A percentile compares a stretch with the other conserved stretches of the same genome.
Evolutionary conservation across 164 flowering plant species (phyloP).

Genomic region (Protea cynaroides): DNA sequence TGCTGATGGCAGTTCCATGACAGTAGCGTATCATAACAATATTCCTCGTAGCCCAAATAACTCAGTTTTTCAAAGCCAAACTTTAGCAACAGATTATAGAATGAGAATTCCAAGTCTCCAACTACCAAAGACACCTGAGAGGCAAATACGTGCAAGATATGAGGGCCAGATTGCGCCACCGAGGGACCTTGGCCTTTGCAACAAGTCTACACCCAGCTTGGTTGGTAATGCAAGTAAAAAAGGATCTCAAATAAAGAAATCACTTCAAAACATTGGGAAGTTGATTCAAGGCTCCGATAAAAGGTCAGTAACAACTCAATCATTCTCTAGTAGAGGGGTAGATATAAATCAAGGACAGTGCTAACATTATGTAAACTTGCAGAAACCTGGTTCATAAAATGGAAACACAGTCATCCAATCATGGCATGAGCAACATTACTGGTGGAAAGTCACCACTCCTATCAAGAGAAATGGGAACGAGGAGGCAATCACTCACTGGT

Average conservation of each 20-base stretch:
- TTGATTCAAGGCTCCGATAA: constrained; percentile 77
- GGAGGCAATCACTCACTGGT: constrained; percentile 81
- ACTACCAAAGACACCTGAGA: constrained; percentile 53
- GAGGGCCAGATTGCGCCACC: constrained; percentile 22
- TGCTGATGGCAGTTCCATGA: constrained; percentile 11
- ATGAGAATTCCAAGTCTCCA: constrained; percentile 28
- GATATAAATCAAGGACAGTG: no score
- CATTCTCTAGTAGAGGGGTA: background rate
- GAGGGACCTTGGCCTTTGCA: constrained; percentile 21
- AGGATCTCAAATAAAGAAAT: constrained; percentile 70
- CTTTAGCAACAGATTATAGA: constrained; percentile 18
- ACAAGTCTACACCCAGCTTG: constrained; percentile 25
- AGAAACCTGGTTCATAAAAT: constrained; percentile 42
- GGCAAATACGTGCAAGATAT: constrained; percentile 17
- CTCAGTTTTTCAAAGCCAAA: constrained; percentile 20
- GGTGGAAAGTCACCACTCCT: constrained; percentile 36
- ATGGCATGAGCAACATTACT: constrained; percentile 10
- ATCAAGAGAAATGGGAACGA: constrained; percentile 30
- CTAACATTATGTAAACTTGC: constrained; percentile 13
- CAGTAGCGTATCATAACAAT: constrained; percentile 10
- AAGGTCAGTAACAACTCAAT: constrained; percentile 34
- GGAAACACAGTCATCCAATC: constrained; percentile 25
- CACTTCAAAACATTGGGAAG: constrained; percentile 75
- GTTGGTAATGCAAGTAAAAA: constrained; percentile 30
- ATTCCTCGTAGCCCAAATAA: constrained; percentile 32